Evolutionary conservation across 176 grass and related monocot species (phyloP), one percentile per base, ranked within the genome.

Genomic region (Aegilops tauschii): DNA sequence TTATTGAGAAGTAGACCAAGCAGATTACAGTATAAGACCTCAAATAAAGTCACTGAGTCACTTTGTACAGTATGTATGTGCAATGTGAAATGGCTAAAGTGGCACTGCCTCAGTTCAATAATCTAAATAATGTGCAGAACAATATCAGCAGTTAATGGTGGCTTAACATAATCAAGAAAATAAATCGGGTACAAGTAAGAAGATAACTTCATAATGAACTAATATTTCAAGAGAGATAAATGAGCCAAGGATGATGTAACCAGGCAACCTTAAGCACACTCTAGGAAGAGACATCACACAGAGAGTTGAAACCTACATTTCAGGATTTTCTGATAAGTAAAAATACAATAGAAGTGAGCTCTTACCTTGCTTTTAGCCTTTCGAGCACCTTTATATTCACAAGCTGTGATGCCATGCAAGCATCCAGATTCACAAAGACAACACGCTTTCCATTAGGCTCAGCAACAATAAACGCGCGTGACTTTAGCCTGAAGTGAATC

Each of bases 341-440:
- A 82, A 73, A 56, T 66, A 36, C 23, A 36, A 80, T n/a, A 8
- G 30, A 29, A 63, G 20, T 3, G 45, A 23, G 69, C 27, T 27
- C 44, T 21, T 90, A 93, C 97, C 97, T 96, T 80, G 89, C 88
- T 83, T 99, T 94, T 39, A 99, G 92, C 90, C 90, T 94, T 94
- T 99, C 92, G 27, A 96, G 79, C 61, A 99, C 92, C 80, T 96
- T 96, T 85, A 99, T 91, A 23, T 90, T 99, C 16, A 99, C 92
- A 81, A 99, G 67, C 80, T 99, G 97, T 75, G 97, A 93, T 78
- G 92, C 92, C 97, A 99, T 99, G 87, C 97, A 99, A 44, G 97
- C 97, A 91, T 99, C 97, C 35, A 99, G 94, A 89, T 99, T 99
- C 27, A 99, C 97, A 96, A 99, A 96, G 34, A 91, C 94, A 45